These are phyloP conservation scores for Trichoderma guizhouense DNA, from an alignment of 2,329 filamentous ascomycete genomes.

Conservation along the genomic window DNA sequence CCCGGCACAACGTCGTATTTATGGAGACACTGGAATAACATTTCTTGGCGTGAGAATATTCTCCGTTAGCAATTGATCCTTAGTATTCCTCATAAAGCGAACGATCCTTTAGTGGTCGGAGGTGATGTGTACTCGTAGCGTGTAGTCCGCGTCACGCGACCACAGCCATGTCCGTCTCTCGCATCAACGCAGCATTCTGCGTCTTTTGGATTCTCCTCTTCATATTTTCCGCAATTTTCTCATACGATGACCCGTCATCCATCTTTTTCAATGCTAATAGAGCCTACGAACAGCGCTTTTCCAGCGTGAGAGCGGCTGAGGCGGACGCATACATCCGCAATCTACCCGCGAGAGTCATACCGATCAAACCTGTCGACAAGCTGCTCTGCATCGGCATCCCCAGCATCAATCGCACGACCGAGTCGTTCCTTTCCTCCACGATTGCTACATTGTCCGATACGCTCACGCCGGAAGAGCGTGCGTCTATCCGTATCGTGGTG, in stretches of 20 bases:
- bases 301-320: slow-evolving; percentile 26
- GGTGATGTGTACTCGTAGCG: not conserved
- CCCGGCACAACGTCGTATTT: not conserved
- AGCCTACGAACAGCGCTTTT: slow-evolving; percentile 31
- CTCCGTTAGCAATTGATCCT: not conserved
- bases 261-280: slow-evolving; percentile 31
- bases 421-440: slow-evolving; percentile 30
- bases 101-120: not conserved
- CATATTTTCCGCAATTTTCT: slow-evolving; percentile 29
- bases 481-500: slow-evolving; percentile 32
- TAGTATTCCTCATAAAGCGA: not conserved
- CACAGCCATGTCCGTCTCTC: slow-evolving; percentile 26
- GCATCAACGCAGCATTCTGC: slow-evolving; percentile 33
- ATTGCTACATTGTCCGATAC: slow-evolving; percentile 33
- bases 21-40: not conserved
- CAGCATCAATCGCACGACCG: slow-evolving; percentile 32
- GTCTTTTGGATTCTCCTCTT: slow-evolving; percentile 29
- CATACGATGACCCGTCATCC: slow-evolving; percentile 35
- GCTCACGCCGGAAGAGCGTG: slow-evolving; percentile 31
- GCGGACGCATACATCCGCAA: slow-evolving; percentile 26
- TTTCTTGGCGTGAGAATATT: not conserved
- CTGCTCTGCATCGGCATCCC: slow-evolving; percentile 35
- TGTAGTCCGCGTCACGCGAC: not conserved
- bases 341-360: not conserved
- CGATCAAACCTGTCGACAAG: slow-evolving; percentile 3